Evolutionary conservation across 116 monocot species (phyloP).

Genomic region (Dioscorea cayenensis): DNA sequence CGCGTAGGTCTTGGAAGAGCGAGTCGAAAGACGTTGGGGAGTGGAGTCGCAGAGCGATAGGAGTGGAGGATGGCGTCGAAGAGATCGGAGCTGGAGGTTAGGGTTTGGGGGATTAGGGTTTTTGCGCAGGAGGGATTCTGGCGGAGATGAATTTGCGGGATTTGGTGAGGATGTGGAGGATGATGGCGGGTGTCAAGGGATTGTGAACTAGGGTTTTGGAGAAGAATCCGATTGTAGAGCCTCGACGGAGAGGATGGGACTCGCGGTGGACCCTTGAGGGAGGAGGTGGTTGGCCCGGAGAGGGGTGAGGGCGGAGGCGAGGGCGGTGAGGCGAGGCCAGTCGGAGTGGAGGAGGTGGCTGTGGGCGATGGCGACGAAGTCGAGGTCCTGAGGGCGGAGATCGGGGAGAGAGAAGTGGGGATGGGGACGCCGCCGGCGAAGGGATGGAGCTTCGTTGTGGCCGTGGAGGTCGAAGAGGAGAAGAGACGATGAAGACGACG

Average conservation of each 20-base stretch:
- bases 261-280: constrained; percentile 37
- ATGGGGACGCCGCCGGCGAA: constrained; percentile 20
- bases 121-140: constrained; percentile 35
- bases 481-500: too few species aligned
- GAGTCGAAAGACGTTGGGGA: constrained; percentile 66
- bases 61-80: constrained; percentile 56
- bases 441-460: too few species aligned
- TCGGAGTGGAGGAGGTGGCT: constrained; percentile 54
- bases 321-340: constrained; percentile 37
- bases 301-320: constrained; percentile 41
- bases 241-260: constrained; percentile 59
- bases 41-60: constrained; percentile 60
- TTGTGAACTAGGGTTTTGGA: constrained; percentile 23
- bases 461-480: too few species aligned
- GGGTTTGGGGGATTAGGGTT: constrained; percentile 20
- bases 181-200: constrained; percentile 36
- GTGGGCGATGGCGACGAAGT: constrained; percentile 51
- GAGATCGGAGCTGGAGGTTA: constrained; percentile 14
- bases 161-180: constrained; percentile 63
- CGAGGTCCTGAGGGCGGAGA: constrained; percentile 46
- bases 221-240: constrained; percentile 36
- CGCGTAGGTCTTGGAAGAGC: constrained; percentile 61
- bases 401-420: constrained; percentile 55
- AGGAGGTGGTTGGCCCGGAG: constrained; percentile 49
- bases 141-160: constrained; percentile 37